Percentiles rank a stretch among this genome's conserved stretches.
These are phyloP conservation scores for Dittrichia graveolens DNA, from an alignment of 129 eudicot species.

Conservation along the genomic window DNA sequence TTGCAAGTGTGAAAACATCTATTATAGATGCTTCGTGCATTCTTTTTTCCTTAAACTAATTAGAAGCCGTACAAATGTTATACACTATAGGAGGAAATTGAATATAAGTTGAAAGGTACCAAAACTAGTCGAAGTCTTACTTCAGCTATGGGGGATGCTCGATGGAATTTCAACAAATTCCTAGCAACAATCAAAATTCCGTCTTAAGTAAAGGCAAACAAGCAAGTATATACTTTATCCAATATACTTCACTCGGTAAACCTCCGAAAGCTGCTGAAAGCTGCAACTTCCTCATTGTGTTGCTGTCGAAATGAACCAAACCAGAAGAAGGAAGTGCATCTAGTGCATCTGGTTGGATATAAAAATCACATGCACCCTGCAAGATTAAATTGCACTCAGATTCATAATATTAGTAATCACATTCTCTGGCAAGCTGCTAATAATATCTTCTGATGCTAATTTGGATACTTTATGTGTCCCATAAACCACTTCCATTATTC, in stretches of 20 bases:
- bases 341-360: neutral
- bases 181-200: too few relatives aligned
- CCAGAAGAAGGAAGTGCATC: neutral
- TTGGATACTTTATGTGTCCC: neutral
- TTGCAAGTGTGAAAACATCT: too few relatives aligned
- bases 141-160: slow-evolving; percentile 1
- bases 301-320: neutral
- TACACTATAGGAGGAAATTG: too few relatives aligned
- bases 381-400: neutral
- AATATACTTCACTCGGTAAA: neutral
- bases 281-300: neutral
- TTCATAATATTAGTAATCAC: slow-evolving; percentile 6
- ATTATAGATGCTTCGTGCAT: too few relatives aligned
- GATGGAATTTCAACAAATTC: slow-evolving; percentile 9
- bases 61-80: too few relatives aligned
- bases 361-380: neutral
- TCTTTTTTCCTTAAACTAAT: too few relatives aligned
- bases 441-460: slow-evolving; percentile 7
- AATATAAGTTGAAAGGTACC: too few relatives aligned
- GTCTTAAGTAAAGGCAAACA: slow-evolving; percentile 11
- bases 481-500: slow-evolving; percentile 1
- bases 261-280: neutral
- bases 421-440: neutral
- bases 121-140: neutral
- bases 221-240: neutral